Evolutionary conservation across 805 yeast species (phyloP).

Genomic region (Candida dendrica): DNA sequence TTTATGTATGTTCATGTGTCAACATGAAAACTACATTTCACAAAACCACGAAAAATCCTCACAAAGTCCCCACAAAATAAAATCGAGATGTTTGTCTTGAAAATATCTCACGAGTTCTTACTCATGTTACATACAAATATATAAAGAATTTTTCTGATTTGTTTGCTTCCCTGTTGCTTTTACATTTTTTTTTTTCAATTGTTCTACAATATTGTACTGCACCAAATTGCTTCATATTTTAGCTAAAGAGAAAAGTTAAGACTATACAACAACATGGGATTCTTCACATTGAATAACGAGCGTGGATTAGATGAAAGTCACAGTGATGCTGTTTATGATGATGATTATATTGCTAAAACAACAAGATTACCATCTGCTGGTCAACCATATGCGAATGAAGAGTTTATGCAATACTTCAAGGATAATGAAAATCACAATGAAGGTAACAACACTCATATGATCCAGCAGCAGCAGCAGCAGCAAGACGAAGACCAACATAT

Average conservation of each 20-base stretch:
- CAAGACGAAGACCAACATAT: background rate
- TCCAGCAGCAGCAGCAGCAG: background rate
- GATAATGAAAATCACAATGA: background rate
- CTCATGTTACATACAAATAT: no score
- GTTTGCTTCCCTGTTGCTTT: no score
- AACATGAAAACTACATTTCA: background rate
- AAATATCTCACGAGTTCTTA: no score
- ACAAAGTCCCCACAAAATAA: background rate
- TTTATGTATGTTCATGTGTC: no score
- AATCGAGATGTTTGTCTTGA: no score
- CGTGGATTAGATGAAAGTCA: background rate
- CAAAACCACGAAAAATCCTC: slow-evolving; percentile 7
- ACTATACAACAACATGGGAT: slow-evolving; percentile 7
- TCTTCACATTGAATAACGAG: slow-evolving; percentile 2
- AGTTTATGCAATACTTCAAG: slow-evolving; percentile 2
- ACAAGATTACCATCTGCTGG: slow-evolving; percentile 6
- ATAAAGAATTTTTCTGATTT: no score
- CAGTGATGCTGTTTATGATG: slow-evolving; percentile 3
- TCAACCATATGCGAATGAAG: slow-evolving; percentile 1
- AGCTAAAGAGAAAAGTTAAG: no score
- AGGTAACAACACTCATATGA: background rate
- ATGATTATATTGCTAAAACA: slow-evolving; percentile 3
- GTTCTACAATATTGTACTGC: no score
- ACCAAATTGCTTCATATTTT: no score
- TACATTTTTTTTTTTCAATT: no score